Base-by-base conservation (phyloP, 805 yeast genomes). In the Sugiyamaella valdiviana region DNA sequence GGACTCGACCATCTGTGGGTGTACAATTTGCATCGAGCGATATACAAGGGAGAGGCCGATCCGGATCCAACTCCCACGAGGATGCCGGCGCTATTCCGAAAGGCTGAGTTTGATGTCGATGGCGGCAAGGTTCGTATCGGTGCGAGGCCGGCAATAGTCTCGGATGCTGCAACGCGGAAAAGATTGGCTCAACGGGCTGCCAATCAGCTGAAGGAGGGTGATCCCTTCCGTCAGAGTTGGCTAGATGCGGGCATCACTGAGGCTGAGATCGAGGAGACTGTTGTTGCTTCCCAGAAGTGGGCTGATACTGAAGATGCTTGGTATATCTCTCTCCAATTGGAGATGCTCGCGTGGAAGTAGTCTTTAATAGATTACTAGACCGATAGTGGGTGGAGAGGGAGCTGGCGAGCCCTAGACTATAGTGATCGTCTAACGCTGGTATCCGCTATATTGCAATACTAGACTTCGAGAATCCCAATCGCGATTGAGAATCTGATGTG, bases 341-440 rank as follows among this genome's bases (percentile, higher is more conserved):
- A 36, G 39, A 36, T 36, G 39, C 21, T 36, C 10, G 39, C 39
- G 5, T 36, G 39, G 39, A 36, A 36, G 17, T 36, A 36, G 20
- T 5, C 36, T 32, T 3, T 32, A n/a, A n/a, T n/a, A n/a, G n/a
- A n/a, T n/a, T n/a, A n/a, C n/a, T n/a, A n/a, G n/a, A n/a, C n/a
- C n/a, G n/a, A n/a, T n/a, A n/a, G n/a, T n/a, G n/a, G n/a, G n/a
- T n/a, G n/a, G n/a, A n/a, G n/a, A n/a, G n/a, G n/a, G n/a, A n/a
- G n/a, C n/a, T n/a, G n/a, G n/a, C n/a, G n/a, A n/a, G n/a, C n/a
- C n/a, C n/a, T n/a, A n/a, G n/a, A n/a, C n/a, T n/a, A n/a, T n/a
- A n/a, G n/a, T n/a, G n/a, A n/a, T n/a, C n/a, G n/a, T n/a, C n/a
- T n/a, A n/a, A n/a, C n/a, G n/a, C n/a, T n/a, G n/a, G n/a, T n/a